phyloP scores from a whole-genome alignment of 176 grass and related monocot genomes.

The Carex parvula region DNA sequence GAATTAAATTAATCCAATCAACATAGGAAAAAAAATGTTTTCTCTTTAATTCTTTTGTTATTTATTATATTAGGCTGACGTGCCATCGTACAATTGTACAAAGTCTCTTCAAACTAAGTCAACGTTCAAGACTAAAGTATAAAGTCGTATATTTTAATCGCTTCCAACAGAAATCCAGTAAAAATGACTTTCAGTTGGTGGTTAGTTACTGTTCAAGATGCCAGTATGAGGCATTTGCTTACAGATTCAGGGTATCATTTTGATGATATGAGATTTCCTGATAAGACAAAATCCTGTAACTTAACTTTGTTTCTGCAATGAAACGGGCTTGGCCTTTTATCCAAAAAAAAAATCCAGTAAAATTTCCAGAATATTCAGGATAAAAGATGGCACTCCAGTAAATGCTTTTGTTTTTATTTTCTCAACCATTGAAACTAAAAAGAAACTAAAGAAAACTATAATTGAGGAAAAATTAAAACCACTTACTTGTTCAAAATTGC shows the following conservation, averaged over 20 bases:
- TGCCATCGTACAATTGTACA: not conserved
- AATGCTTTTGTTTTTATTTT: not conserved
- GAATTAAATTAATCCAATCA: not conserved
- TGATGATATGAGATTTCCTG: too few relatives aligned
- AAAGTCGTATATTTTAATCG: not conserved
- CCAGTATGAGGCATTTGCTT: too few relatives aligned
- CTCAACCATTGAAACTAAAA: not conserved
- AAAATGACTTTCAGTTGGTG: too few relatives aligned
- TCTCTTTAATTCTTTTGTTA: not conserved
- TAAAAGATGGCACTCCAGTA: not conserved
- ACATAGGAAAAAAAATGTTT: not conserved
- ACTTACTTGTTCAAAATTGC: conserved; percentile 77
- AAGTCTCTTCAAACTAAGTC: not conserved
- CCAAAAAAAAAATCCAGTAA: not conserved
- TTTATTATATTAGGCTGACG: not conserved
- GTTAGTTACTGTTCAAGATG: too few relatives aligned
- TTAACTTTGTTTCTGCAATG: too few relatives aligned
- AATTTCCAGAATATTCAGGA: not conserved
- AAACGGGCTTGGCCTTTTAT: too few relatives aligned
- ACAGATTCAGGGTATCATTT: too few relatives aligned
- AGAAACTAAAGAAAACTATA: too few relatives aligned
- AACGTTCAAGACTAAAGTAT: not conserved
- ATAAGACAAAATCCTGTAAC: too few relatives aligned
- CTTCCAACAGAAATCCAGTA: not conserved
- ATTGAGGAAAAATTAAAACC: not conserved